phyloP scores from a whole-genome alignment of 2,329 filamentous ascomycete genomes.

The Camillea tinctor region DNA sequence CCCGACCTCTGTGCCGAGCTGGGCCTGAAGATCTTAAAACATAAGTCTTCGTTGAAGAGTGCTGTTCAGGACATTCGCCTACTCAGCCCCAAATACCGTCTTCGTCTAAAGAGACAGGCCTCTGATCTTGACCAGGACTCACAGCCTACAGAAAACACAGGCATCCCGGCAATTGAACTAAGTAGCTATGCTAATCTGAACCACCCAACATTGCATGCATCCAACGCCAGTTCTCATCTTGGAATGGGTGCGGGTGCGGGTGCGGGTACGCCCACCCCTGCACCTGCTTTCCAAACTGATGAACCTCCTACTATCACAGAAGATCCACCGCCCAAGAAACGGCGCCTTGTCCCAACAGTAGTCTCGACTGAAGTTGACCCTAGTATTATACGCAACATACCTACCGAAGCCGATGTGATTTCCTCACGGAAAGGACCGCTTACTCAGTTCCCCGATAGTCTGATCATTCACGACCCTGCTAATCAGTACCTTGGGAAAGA shows the following conservation, averaged over 20 bases:
- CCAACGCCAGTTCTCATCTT: neutral
- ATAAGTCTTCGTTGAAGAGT: conserved; percentile 55
- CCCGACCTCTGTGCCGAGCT: conserved; percentile 53
- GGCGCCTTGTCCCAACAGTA: conserved; percentile 23
- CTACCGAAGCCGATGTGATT: conserved; percentile 26
- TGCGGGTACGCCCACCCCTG: neutral
- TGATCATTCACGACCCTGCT: neutral
- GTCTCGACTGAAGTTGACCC: conserved; percentile 20
- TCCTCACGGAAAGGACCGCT: neutral
- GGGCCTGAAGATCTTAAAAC: conserved; percentile 55
- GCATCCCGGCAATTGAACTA: neutral
- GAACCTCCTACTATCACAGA: neutral
- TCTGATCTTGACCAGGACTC: conserved; percentile 13
- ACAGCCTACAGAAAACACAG: neutral
- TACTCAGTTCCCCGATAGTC: neutral
- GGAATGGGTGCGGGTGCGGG: too few relatives aligned
- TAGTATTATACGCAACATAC: conserved; percentile 21
- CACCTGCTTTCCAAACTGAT: too few relatives aligned
- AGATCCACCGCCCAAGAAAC: conserved; percentile 24
- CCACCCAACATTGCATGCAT: neutral
- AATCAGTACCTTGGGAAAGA: conserved; percentile 26
- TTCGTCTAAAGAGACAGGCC: conserved; percentile 23
- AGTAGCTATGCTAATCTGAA: neutral
- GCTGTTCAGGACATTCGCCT: conserved; percentile 57
- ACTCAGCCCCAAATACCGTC: conserved; percentile 49